Base-by-base conservation (phyloP, 352 stramenopile species). In the Achlya hypogyna region DNA sequence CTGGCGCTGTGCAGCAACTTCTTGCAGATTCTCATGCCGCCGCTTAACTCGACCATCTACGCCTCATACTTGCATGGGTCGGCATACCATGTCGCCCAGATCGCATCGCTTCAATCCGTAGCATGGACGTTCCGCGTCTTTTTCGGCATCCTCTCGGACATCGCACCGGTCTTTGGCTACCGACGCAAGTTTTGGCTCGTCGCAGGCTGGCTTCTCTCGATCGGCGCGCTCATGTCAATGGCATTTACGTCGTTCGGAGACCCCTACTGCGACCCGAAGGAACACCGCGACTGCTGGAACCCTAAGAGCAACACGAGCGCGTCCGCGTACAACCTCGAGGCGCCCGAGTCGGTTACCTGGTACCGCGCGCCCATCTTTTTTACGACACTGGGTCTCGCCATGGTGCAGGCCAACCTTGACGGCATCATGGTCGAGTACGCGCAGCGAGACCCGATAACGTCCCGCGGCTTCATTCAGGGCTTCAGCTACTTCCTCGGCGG, bases 181-280 rank as follows among this genome's bases (percentile, higher is more conserved):
- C 49, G 49, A 16, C 49, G 49, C 25, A 56, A 56, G 31, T 56
- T 56, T 56, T 56, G 49, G 49, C 31, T 56, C 25, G 49, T 56
- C 49, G 25, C 31, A 16, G 49, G 49, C 49, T 56, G 49, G 49
- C 49, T 56, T 20, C 3, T 56, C 8, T 27, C 49, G 49, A 35
- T 35, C 6, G 49, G 25, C 31, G 31, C 25, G 25, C 49, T 56
- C 25, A 10, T 31, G 2, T 38, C 31, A 12, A 38, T 56, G 49
- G 31, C 25, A 16, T 56, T 10, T 20, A 12, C 12, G 25, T 56
- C 49, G 8, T 38, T 56, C 25, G 49, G 49, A 10, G 49, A 31
- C 6, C 49, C 49, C 12, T 56, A 38, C 31, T 56, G 49, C 31
- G 49, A 56, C 31, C 49, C 49, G 18, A 56, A 56, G 49, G 25